Conservation (phyloP, 139 green algal genomes). For the Limnomonas spitsbergensis region DNA sequence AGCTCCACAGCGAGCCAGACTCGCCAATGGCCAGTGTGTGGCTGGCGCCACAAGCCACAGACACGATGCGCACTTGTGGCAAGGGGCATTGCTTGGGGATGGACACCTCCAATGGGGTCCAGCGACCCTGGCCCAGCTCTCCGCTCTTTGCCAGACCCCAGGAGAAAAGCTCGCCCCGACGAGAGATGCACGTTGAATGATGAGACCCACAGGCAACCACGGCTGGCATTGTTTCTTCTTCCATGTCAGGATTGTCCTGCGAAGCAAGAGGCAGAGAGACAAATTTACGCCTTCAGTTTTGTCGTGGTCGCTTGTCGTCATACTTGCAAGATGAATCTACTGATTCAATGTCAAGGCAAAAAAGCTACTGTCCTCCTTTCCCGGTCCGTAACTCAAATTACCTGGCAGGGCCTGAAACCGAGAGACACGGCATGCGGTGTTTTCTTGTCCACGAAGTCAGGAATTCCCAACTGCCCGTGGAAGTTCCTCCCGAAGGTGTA, state of each 20-base stretch:
- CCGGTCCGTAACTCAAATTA: constrained; percentile 20
- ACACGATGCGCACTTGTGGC: constrained; percentile 47
- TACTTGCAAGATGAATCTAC: neutral
- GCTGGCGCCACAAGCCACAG: constrained; percentile 59
- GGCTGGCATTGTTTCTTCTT: constrained; percentile 65
- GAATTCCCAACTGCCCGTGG: constrained; percentile 74
- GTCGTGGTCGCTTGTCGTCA: neutral
- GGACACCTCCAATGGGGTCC: constrained; percentile 57
- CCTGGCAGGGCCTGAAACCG: constrained; percentile 43
- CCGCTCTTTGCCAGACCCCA: constrained; percentile 74
- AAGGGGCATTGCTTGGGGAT: constrained; percentile 22
- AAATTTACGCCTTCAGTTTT: neutral
- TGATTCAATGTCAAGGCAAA: too few relatives aligned
- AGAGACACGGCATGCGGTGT: constrained; percentile 32
- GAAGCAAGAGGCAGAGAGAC: constrained; percentile 4
- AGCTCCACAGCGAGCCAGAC: constrained; percentile 68
- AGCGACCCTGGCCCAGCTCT: constrained; percentile 67
- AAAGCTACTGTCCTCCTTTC: too few relatives aligned
- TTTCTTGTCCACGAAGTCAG: constrained; percentile 33
- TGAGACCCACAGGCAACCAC: constrained; percentile 64
- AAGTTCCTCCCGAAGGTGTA: constrained; percentile 42
- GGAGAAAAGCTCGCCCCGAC: constrained; percentile 68
- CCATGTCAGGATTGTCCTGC: constrained; percentile 37
- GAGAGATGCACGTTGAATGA: constrained; percentile 61
- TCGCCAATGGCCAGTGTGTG: constrained; percentile 79